These are phyloP conservation scores for Grigorovia yakushimaensis DNA, from an alignment of 805 yeast genomes.

Conservation along the genomic window DNA sequence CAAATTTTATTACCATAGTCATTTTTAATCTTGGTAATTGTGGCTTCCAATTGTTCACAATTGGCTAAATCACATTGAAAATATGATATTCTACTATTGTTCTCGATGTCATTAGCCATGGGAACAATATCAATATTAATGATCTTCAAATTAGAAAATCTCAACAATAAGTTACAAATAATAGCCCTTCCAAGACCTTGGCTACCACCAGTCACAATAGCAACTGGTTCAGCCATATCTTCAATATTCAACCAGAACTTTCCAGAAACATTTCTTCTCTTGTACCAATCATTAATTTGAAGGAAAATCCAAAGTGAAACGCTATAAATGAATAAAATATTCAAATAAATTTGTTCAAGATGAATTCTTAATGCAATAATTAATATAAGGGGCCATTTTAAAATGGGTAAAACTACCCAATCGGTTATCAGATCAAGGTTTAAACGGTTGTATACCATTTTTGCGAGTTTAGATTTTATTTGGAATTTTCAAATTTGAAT, in stretches of 20 bases:
- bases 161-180: slow-evolving; percentile 11
- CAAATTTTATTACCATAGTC: slow-evolving; percentile 45
- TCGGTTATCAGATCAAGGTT: background rate
- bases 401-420: slow-evolving; percentile 12
- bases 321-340: slow-evolving; percentile 5
- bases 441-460: background rate
- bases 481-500: too few species aligned
- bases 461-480: too few species aligned
- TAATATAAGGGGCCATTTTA: slow-evolving; percentile 13
- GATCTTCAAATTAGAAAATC: slow-evolving; percentile 17
- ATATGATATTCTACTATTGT: slow-evolving; percentile 32
- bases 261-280: background rate
- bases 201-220: slow-evolving; percentile 32
- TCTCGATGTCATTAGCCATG: background rate
- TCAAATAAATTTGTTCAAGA: background rate
- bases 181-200: slow-evolving; percentile 30
- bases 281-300: slow-evolving; percentile 5
- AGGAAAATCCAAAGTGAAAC: slow-evolving; percentile 5
- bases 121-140: slow-evolving; percentile 18
- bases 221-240: slow-evolving; percentile 3
- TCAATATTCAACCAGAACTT: slow-evolving; percentile 5
- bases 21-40: slow-evolving; percentile 32
- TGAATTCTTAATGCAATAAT: slow-evolving; percentile 5
- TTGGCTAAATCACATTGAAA: slow-evolving; percentile 61
- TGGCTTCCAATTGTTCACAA: slow-evolving; percentile 31